Evolutionary conservation across 345 rosid species (phyloP).

Genomic region (Aurinia saxatilis): DNA sequence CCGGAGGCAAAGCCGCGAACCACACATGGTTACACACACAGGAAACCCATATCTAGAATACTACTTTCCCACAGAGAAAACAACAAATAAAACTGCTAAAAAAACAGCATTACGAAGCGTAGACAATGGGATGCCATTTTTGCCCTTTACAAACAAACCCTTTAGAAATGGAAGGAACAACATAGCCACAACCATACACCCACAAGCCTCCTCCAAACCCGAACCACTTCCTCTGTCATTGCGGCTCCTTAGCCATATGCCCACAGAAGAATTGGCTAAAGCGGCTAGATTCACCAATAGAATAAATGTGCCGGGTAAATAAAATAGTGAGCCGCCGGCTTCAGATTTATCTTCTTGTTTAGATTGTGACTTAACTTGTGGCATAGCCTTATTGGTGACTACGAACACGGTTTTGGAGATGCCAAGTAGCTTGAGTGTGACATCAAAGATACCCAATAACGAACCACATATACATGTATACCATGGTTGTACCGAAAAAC

Average conservation of each 20-base stretch:
- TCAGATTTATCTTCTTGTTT: too few species aligned
- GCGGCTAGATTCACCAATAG: constrained; percentile 37
- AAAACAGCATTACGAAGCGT: constrained; percentile 37
- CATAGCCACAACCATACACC: constrained; percentile 28
- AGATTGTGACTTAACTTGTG: not conserved
- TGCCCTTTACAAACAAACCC: constrained; percentile 45
- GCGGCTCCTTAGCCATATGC: not conserved
- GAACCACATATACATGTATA: constrained; percentile 21
- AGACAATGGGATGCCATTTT: constrained; percentile 46
- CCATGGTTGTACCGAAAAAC: not conserved
- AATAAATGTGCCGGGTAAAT: constrained; percentile 47
- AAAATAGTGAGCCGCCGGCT: constrained; percentile 36
- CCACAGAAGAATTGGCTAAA: constrained; percentile 3
- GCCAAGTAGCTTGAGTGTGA: constrained; percentile 37
- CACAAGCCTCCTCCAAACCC: constrained; percentile 34
- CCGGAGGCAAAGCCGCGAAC: too few species aligned
- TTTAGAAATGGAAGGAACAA: constrained; percentile 42
- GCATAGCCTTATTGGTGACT: constrained; percentile 44
- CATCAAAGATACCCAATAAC: constrained; percentile 33
- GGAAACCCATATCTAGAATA: not conserved
- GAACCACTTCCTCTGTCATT: constrained; percentile 10
- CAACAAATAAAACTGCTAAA: constrained; percentile 25
- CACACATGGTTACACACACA: too few species aligned
- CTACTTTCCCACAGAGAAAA: not conserved
- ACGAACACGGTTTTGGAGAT: constrained; percentile 41